A percentile compares a stretch with the other conserved stretches of the same genome.
Conservation (phyloP, 495 filamentous ascomycete genomes). For the Acidomyces sp. region DNA sequence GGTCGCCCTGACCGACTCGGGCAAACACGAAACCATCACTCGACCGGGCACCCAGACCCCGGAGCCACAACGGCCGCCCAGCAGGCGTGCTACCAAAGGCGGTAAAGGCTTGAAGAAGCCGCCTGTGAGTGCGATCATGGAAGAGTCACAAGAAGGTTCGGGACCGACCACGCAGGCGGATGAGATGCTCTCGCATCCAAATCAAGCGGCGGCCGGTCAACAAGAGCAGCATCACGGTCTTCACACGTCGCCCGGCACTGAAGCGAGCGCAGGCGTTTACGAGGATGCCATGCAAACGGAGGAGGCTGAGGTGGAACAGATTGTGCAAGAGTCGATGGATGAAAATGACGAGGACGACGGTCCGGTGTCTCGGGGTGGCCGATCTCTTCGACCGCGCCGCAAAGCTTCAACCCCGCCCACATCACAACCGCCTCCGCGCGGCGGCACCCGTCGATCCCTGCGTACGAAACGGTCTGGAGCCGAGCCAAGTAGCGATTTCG, state of each 20-base stretch:
- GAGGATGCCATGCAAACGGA: constrained; percentile 20
- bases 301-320: constrained; percentile 38
- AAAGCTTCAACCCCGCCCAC: constrained; percentile 13
- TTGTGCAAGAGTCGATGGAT: constrained; percentile 22
- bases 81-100: constrained; percentile 40
- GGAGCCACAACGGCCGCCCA: constrained; percentile 34
- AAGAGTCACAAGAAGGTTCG: constrained; percentile 30
- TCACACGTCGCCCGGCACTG: constrained; percentile 5
- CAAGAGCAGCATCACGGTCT: no score
- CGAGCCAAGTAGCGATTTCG: constrained; percentile 78
- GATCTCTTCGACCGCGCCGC: constrained; percentile 3
- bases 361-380: constrained; percentile 3
- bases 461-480: constrained; percentile 12
- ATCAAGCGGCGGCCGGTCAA: constrained; percentile 5
- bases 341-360: constrained; percentile 31
- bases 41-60: constrained; percentile 53
- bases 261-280: neutral
- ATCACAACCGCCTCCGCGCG: constrained; percentile 4
- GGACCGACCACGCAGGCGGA: constrained; percentile 3
- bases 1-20: constrained; percentile 60
- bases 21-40: constrained; percentile 51
- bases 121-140: constrained; percentile 41
- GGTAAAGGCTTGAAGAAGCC: constrained; percentile 50
- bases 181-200: constrained; percentile 7
- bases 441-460: neutral